Conservation (phyloP, 1,139 yeast species). For the Debaryomyces robertsiae region DNA sequence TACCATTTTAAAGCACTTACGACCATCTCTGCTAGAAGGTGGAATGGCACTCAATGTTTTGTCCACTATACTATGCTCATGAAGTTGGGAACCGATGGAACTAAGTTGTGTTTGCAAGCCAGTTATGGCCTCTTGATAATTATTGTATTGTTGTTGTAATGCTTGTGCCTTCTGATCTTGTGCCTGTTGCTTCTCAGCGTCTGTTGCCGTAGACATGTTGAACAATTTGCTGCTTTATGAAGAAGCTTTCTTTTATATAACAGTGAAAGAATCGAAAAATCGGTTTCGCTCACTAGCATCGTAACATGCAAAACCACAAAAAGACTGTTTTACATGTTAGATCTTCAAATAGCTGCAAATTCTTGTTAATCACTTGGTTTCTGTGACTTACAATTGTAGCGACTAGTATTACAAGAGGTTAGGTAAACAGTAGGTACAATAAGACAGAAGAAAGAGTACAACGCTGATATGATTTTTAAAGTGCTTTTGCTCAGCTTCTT, state of each 20-base stretch:
- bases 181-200: constrained; percentile 19
- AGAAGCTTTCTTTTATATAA: background rate
- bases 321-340: background rate
- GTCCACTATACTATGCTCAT: constrained; percentile 46
- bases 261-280: background rate
- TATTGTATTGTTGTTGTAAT: constrained; percentile 62
- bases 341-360: background rate
- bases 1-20: constrained; percentile 90
- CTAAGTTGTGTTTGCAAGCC: constrained; percentile 59
- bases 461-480: too few species aligned
- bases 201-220: constrained; percentile 14
- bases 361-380: background rate
- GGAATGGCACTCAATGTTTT: constrained; percentile 31
- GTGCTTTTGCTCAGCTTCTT: too few species aligned
- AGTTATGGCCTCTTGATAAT: constrained; percentile 60
- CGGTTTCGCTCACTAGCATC: background rate
- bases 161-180: constrained; percentile 50
- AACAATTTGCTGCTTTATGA: too few species aligned
- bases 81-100: constrained; percentile 47
- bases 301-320: background rate
- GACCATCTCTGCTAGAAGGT: constrained; percentile 46
- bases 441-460: too few species aligned
- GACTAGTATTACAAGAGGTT: too few species aligned
- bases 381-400: too few species aligned
- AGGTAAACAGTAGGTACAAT: too few species aligned